Percentiles rank a stretch among this genome's conserved stretches.
Evolutionary conservation across 106 monocot genomes (phyloP).

Genomic region (Allium fistulosum): DNA sequence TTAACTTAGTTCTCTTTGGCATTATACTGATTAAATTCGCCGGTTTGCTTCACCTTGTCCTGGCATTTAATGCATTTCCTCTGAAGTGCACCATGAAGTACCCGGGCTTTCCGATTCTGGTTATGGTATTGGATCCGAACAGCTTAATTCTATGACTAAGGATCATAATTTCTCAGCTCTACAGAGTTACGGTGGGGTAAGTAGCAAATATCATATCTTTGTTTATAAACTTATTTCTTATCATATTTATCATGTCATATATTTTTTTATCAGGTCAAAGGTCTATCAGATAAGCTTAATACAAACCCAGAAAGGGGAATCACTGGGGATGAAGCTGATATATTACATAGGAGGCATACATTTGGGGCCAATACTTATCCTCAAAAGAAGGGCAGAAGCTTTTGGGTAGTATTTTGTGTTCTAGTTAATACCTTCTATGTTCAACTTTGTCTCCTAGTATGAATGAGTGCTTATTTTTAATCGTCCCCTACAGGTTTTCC

Average conservation of each 20-base stretch:
- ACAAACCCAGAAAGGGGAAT: slow-evolving; percentile 69
- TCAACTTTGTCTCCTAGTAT: background rate
- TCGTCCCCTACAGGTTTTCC: slow-evolving; percentile 17
- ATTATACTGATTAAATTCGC: background rate
- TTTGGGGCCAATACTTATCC: slow-evolving; percentile 93
- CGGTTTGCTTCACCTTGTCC: background rate
- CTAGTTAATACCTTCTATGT: background rate
- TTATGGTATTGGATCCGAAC: slow-evolving; percentile 69
- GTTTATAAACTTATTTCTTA: background rate
- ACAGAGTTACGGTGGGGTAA: slow-evolving; percentile 69
- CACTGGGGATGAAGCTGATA: slow-evolving; percentile 58
- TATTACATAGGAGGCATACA: slow-evolving; percentile 43
- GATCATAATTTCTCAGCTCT: slow-evolving; percentile 70
- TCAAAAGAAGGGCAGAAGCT: slow-evolving; percentile 78
- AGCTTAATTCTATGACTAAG: slow-evolving; percentile 68
- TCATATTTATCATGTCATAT: background rate
- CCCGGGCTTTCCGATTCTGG: slow-evolving; percentile 18
- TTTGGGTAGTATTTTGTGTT: slow-evolving; percentile 35
- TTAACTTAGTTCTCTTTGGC: too few species aligned
- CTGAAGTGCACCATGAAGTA: slow-evolving; percentile 18
- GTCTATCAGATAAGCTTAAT: slow-evolving; percentile 45
- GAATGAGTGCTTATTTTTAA: background rate
- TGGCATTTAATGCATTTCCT: background rate
- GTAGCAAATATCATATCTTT: slow-evolving; percentile 1
- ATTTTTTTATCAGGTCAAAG: slow-evolving; percentile 36